A percentile compares a stretch with the other conserved stretches of the same genome.
phyloP scores from a whole-genome alignment of 768 basidiomycete genomes.

The Boletus rex-veris region DNA sequence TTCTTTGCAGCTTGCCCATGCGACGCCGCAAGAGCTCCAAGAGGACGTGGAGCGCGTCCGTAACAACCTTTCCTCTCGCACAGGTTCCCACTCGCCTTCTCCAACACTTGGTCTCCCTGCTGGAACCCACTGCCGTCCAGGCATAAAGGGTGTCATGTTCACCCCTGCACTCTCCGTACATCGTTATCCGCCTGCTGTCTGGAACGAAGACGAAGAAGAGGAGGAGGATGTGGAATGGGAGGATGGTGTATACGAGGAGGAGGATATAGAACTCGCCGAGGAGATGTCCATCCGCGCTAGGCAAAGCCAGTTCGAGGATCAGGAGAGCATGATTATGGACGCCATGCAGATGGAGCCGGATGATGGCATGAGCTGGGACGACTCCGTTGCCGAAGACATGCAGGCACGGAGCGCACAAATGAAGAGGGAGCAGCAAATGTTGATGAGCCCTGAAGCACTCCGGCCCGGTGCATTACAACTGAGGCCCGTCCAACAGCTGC shows the following conservation, averaged over 20 bases:
- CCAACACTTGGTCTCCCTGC: conserved; percentile 38
- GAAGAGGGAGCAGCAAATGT: conserved; percentile 21
- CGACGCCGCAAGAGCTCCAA: conserved; percentile 51
- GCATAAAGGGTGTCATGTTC: conserved; percentile 63
- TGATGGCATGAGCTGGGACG: conserved; percentile 89
- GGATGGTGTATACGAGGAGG: conserved; percentile 67
- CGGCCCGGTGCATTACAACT: conserved; percentile 34
- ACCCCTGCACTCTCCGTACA: conserved; percentile 62
- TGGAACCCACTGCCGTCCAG: conserved; percentile 21
- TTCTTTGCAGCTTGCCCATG: conserved; percentile 29
- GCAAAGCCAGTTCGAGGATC: conserved; percentile 35
- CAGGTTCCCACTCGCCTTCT: conserved; percentile 48
- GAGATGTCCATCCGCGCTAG: conserved; percentile 46
- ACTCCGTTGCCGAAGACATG: conserved; percentile 54
- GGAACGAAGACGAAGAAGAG: conserved; percentile 72
- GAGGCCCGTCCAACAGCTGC: conserved; percentile 13
- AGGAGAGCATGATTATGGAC: conserved; percentile 30
- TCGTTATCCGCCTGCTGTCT: conserved; percentile 79
- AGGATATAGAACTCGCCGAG: conserved; percentile 59
- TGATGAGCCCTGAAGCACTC: conserved; percentile 33
- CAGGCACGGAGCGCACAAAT: conserved; percentile 33
- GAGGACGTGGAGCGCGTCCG: conserved; percentile 56
- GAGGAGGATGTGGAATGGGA: conserved; percentile 54
- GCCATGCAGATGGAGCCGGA: conserved; percentile 58
- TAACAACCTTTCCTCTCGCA: conserved; percentile 46